Evolutionary conservation across 257 asterid genomes (phyloP).

Genomic region (Solanum neorickii): DNA sequence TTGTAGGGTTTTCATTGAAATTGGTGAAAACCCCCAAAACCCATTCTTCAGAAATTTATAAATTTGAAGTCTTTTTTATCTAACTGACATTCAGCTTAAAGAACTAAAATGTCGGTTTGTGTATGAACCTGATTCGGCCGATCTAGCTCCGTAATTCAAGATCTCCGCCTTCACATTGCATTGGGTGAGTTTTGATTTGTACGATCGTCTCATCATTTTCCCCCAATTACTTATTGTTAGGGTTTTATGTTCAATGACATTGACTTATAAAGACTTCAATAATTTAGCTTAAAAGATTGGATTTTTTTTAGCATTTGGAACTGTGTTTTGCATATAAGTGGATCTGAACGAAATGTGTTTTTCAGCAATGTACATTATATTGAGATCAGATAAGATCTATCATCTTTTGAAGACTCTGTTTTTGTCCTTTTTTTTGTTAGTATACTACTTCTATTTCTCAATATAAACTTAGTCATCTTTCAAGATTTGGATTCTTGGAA

Average conservation of each 20-base stretch:
- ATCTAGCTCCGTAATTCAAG: constrained; percentile 33
- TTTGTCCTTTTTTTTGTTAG: neutral
- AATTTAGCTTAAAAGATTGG: neutral
- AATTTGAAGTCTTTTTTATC: neutral
- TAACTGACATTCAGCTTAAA: neutral
- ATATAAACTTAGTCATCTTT: neutral
- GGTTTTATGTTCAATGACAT: neutral
- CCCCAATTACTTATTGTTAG: neutral
- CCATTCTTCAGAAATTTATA: neutral
- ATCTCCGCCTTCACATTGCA: constrained; percentile 36
- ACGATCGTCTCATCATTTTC: constrained; percentile 9
- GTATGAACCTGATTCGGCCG: constrained; percentile 20
- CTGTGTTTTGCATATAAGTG: constrained; percentile 11
- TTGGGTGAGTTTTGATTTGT: constrained; percentile 33
- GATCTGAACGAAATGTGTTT: constrained; percentile 36
- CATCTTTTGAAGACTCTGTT: neutral
- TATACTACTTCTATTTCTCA: neutral
- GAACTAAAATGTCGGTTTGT: constrained; percentile 8
- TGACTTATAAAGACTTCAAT: neutral
- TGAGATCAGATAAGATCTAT: constrained; percentile 5
- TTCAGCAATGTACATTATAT: neutral
- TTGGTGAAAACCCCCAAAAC: neutral
- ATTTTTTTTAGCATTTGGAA: constrained; percentile 8
- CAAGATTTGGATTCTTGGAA: neutral
- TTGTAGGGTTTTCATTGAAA: constrained; percentile 20